Conservation (phyloP, 148 eudicot genomes). For the Nepenthes mirabilis region DNA sequence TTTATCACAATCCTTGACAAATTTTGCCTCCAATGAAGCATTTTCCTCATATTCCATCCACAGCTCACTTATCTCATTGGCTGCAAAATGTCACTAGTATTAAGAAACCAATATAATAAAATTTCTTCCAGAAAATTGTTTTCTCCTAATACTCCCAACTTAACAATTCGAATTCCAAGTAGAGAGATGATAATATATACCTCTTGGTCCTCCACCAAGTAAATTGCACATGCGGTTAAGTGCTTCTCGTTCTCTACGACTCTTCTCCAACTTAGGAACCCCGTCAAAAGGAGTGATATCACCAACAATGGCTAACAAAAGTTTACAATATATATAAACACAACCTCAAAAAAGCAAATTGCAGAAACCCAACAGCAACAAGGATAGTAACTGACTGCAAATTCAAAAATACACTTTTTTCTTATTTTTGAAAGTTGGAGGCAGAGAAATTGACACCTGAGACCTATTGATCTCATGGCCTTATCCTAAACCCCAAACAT, state of each 20-base stretch:
- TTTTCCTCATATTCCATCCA: slow-evolving; percentile 97
- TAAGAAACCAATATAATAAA: neutral
- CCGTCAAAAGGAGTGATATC: slow-evolving; percentile 94
- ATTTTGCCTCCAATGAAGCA: slow-evolving; percentile 72
- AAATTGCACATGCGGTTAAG: slow-evolving; percentile 75
- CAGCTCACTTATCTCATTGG: slow-evolving; percentile 67
- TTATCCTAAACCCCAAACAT: too few species aligned
- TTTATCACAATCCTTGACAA: slow-evolving; percentile 95
- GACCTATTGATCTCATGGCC: too few species aligned
- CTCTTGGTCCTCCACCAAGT: slow-evolving; percentile 85
- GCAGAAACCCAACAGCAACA: neutral
- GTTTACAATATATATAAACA: neutral
- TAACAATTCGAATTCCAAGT: neutral
- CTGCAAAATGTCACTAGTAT: slow-evolving; percentile 22
- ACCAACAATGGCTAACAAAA: slow-evolving; percentile 75
- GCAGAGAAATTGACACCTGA: too few species aligned
- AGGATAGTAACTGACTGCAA: neutral
- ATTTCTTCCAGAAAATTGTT: neutral
- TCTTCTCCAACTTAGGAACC: slow-evolving; percentile 73
- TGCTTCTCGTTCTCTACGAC: slow-evolving; percentile 75
- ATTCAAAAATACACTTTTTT: neutral
- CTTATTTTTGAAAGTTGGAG: too few species aligned
- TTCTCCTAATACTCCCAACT: neutral
- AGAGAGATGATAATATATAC: slow-evolving; percentile 20
- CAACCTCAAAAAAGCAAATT: neutral